phyloP scores from a whole-genome alignment of 345 rosid genomes.

The Hibiscus tridactylites region DNA sequence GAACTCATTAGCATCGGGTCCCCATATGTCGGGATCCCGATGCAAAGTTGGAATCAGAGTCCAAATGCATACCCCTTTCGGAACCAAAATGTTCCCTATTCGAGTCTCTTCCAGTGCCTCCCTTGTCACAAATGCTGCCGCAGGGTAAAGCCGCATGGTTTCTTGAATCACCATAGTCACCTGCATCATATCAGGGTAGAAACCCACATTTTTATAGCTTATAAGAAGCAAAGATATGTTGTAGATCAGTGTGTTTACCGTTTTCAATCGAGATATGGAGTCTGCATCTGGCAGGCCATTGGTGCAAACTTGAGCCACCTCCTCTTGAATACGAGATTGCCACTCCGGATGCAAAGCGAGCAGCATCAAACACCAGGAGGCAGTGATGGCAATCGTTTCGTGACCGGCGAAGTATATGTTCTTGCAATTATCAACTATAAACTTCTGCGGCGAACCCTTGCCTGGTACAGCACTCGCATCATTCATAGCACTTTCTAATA shows the following conservation, averaged over 20 bases:
- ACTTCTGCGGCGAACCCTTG: slow-evolving; percentile 38
- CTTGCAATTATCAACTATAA: slow-evolving; percentile 81
- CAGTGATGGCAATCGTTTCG: slow-evolving; percentile 64
- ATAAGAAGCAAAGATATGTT: background rate
- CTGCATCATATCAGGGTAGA: slow-evolving; percentile 14
- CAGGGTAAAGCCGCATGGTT: slow-evolving; percentile 54
- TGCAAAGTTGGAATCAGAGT: slow-evolving; percentile 58
- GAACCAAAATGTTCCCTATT: slow-evolving; percentile 46
- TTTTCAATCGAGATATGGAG: slow-evolving; percentile 41
- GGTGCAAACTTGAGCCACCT: slow-evolving; percentile 35
- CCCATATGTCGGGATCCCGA: slow-evolving; percentile 61
- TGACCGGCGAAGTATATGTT: slow-evolving; percentile 76
- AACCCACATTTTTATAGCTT: background rate
- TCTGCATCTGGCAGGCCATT: slow-evolving; percentile 34
- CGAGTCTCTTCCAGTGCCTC: slow-evolving; percentile 50
- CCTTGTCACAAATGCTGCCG: slow-evolving; percentile 58
- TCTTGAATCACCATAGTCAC: slow-evolving; percentile 58
- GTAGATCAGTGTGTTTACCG: slow-evolving; percentile 24
- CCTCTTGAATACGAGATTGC: slow-evolving; percentile 54
- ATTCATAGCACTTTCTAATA: slow-evolving; percentile 54
- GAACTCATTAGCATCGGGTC: slow-evolving; percentile 58
- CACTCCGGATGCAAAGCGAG: slow-evolving; percentile 69
- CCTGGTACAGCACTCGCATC: slow-evolving; percentile 13
- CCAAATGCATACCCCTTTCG: slow-evolving; percentile 48
- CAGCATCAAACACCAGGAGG: slow-evolving; percentile 82